phyloP scores from a whole-genome alignment of 495 filamentous ascomycete species.

The Xylaria longipes region DNA sequence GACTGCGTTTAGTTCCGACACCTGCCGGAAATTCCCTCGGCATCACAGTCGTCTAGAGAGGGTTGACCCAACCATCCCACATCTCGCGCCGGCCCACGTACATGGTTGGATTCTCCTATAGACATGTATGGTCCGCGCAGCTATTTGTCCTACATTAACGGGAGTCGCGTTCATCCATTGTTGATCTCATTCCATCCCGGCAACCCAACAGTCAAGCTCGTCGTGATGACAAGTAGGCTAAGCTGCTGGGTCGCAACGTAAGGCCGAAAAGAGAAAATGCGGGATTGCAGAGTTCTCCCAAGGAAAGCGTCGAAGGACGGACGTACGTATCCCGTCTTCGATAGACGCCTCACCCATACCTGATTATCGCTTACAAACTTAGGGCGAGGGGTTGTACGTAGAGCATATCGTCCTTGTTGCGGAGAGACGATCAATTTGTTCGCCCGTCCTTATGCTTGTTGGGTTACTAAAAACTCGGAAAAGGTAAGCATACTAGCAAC shows the following conservation, averaged over 20 bases:
- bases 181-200: not conserved
- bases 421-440: not conserved
- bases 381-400: not conserved
- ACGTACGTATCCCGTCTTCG: slow-evolving; percentile 1
- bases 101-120: not conserved
- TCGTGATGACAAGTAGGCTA: not conserved
- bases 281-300: not conserved
- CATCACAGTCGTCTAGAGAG: not conserved
- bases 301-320: not conserved
- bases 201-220: not conserved
- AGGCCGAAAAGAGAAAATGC: not conserved
- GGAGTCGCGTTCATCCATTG: not conserved
- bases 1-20: slow-evolving; percentile 1
- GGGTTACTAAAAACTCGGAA: not conserved
- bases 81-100: not conserved
- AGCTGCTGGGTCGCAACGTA: not conserved
- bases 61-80: not conserved
- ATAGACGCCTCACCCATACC: not conserved
- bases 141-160: not conserved
- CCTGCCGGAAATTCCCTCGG: not conserved
- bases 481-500: not conserved
- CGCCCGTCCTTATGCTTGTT: not conserved
- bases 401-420: not conserved
- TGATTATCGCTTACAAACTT: slow-evolving; percentile 17
- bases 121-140: not conserved